Evolutionary conservation across 306 rosid genomes (phyloP).

Genomic region (Oxytropis ochrocephala): DNA sequence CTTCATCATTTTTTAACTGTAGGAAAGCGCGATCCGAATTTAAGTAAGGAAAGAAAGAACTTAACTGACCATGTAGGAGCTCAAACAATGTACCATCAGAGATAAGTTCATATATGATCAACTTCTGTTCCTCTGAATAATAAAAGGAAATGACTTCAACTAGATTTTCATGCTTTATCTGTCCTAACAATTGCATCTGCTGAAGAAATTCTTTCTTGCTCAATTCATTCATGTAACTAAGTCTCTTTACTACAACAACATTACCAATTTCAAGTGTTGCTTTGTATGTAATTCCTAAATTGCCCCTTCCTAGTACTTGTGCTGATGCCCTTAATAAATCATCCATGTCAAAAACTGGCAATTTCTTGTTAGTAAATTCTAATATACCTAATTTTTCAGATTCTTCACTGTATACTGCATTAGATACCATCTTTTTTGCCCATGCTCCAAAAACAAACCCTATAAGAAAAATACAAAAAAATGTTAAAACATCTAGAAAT

Average conservation of each 20-base stretch:
- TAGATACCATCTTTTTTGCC: conserved; percentile 34
- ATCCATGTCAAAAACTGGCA: conserved; percentile 66
- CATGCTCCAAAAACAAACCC: conserved; percentile 32
- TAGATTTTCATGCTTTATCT: conserved; percentile 53
- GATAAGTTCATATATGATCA: conserved; percentile 45
- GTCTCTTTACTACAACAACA: conserved; percentile 53
- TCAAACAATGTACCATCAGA: conserved; percentile 44
- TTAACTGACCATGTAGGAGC: conserved; percentile 61
- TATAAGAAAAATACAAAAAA: neutral
- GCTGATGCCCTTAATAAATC: conserved; percentile 78
- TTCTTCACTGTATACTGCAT: conserved; percentile 23
- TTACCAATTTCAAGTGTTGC: conserved; percentile 62
- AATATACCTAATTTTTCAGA: conserved; percentile 34
- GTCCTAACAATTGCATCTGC: conserved; percentile 62
- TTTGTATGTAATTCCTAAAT: conserved; percentile 58
- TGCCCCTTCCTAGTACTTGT: conserved; percentile 53
- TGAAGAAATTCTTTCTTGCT: conserved; percentile 60
- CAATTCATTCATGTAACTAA: conserved; percentile 44
- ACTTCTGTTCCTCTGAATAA: conserved; percentile 55
- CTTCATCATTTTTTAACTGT: too few species aligned
- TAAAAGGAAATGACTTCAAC: conserved; percentile 49
- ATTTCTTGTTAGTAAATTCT: conserved; percentile 46
- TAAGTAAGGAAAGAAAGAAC: conserved; percentile 14
- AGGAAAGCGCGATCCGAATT: neutral
- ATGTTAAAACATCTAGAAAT: neutral